Conservation (phyloP, 176 grass and related monocot genomes). For the Pontederia crassipes region DNA sequence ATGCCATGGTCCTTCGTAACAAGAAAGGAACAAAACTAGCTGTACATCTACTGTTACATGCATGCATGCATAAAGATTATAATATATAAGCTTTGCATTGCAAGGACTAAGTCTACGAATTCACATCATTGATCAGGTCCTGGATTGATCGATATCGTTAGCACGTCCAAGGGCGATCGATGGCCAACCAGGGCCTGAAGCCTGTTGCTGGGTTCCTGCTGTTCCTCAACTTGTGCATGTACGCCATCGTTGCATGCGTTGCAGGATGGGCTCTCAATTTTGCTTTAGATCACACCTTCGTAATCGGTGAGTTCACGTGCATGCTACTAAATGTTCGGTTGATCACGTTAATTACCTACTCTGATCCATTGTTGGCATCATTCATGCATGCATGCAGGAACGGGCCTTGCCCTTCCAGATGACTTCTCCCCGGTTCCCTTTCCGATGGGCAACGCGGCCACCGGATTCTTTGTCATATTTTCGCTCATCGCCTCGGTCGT, state of each 20-base stretch:
- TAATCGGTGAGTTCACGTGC: conserved; percentile 34
- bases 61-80: no score
- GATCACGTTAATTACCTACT: no score
- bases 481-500: conserved; percentile 70
- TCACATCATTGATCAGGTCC: no score
- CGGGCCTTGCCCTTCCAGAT: conserved; percentile 45
- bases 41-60: no score
- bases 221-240: conserved; percentile 72
- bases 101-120: no score
- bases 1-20: no score
- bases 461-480: conserved; percentile 87
- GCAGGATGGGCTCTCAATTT: conserved; percentile 72
- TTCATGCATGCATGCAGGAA: conserved; percentile 15
- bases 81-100: no score
- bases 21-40: no score
- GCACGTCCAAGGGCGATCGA: neutral
- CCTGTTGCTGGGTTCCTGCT: conserved; percentile 45
- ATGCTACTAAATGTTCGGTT: no score
- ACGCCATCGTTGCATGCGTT: conserved; percentile 48
- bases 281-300: conserved; percentile 56
- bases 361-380: neutral
- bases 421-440: conserved; percentile 86
- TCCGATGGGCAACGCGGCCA: conserved; percentile 81
- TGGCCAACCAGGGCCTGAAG: conserved; percentile 39
- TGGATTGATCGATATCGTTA: no score